phyloP scores from a whole-genome alignment of 164 flowering plant genomes.

The Sedum album region DNA sequence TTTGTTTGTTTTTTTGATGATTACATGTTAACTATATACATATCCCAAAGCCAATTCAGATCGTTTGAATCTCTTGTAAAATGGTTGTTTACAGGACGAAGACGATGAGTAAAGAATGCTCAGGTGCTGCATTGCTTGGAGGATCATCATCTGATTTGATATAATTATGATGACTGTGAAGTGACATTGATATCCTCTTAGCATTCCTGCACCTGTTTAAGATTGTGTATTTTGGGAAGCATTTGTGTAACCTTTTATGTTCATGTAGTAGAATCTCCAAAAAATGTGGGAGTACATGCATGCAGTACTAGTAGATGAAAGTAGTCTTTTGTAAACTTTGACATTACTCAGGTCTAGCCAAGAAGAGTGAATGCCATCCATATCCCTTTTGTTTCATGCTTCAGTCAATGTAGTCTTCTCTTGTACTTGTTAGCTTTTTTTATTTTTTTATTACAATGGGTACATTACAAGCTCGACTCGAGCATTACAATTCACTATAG shows the following conservation, averaged over 20 bases:
- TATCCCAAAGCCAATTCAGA: background rate
- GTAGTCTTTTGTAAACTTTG: background rate
- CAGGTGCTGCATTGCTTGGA: background rate
- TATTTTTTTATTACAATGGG: too few relatives aligned
- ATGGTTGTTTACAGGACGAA: conserved; percentile 20
- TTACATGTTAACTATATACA: background rate
- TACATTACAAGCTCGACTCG: too few relatives aligned
- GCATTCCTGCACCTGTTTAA: background rate
- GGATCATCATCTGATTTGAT: background rate
- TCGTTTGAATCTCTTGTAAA: background rate
- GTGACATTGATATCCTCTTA: background rate
- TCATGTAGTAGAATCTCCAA: conserved; percentile 3
- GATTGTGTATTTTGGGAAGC: conserved; percentile 2
- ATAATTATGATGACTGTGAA: background rate
- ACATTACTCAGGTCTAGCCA: too few relatives aligned
- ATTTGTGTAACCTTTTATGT: background rate
- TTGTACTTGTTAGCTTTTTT: too few relatives aligned
- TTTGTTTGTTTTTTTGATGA: background rate
- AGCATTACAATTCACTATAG: too few relatives aligned
- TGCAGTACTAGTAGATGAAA: background rate
- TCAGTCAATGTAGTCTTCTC: too few relatives aligned
- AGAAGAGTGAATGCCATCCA: background rate
- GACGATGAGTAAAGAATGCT: conserved; percentile 18
- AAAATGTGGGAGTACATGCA: background rate
- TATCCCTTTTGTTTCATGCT: background rate